Evolutionary conservation across 352 stramenopile species (phyloP).

Genomic region (Pythium phragmiticola): DNA sequence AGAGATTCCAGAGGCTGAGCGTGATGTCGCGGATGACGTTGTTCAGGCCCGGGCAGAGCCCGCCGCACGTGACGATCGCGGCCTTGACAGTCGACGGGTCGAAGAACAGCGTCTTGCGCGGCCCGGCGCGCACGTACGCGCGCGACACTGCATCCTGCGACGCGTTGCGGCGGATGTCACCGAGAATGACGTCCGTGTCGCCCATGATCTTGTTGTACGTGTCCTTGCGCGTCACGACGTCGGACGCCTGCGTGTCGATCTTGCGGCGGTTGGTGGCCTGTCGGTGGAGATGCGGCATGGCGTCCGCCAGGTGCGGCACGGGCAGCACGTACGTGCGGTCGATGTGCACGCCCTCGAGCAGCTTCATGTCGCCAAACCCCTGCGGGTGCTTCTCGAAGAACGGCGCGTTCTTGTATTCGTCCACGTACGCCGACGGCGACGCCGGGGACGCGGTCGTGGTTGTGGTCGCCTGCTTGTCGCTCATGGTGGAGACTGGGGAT

Average conservation of each 20-base stretch:
- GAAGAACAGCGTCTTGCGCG: slow-evolving; percentile 69
- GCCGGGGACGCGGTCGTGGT: slow-evolving; percentile 18
- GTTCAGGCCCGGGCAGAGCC: slow-evolving; percentile 97
- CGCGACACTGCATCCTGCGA: slow-evolving; percentile 63
- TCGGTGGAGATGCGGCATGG: slow-evolving; percentile 51
- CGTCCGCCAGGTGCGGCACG: slow-evolving; percentile 71
- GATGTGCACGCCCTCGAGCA: slow-evolving; percentile 70
- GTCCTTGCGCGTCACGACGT: slow-evolving; percentile 62
- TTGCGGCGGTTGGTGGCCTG: slow-evolving; percentile 70
- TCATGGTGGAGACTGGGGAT: slow-evolving; percentile 8
- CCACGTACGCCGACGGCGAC: slow-evolving; percentile 37
- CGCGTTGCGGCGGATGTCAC: slow-evolving; percentile 76
- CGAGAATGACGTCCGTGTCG: slow-evolving; percentile 76
- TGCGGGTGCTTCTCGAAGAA: slow-evolving; percentile 80
- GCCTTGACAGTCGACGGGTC: slow-evolving; percentile 78
- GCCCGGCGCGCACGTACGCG: slow-evolving; percentile 79
- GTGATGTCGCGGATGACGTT: slow-evolving; percentile 98
- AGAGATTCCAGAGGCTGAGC: slow-evolving; percentile 88
- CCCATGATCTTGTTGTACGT: slow-evolving; percentile 90
- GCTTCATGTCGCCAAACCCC: slow-evolving; percentile 77
- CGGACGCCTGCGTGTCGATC: slow-evolving; percentile 67
- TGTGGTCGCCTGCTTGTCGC: slow-evolving; percentile 10
- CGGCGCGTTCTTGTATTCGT: slow-evolving; percentile 56
- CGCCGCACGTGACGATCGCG: slow-evolving; percentile 92
- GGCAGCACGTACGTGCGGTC: slow-evolving; percentile 67